These are phyloP conservation scores for Stephania japonica DNA, from an alignment of 164 flowering plant species.

Conservation along the genomic window DNA sequence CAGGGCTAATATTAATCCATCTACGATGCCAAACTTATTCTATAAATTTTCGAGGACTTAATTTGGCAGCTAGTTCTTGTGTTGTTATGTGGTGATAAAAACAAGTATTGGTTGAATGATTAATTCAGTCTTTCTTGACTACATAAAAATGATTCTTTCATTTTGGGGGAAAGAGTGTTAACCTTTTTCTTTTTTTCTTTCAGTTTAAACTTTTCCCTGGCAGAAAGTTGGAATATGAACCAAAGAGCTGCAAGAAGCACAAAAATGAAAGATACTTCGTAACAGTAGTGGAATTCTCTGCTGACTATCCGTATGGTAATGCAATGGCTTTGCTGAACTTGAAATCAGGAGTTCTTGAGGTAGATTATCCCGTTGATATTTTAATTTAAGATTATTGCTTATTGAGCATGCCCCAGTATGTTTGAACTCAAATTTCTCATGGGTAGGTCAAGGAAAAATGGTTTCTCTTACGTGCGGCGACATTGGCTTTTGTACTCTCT, in stretches of 20 bases:
- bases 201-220: slow-evolving; percentile 71
- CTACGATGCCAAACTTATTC: no score
- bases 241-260: slow-evolving; percentile 33
- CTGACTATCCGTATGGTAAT: slow-evolving; percentile 72
- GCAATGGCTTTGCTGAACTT: slow-evolving; percentile 70
- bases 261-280: slow-evolving; percentile 50
- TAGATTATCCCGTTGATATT: slow-evolving; percentile 15
- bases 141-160: neutral
- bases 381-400: neutral
- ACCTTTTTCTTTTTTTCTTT: slow-evolving; percentile 2
- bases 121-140: neutral
- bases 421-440: neutral
- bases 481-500: slow-evolving; percentile 47
- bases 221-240: slow-evolving; percentile 73
- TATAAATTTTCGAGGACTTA: no score
- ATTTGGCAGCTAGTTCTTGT: neutral
- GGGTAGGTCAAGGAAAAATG: slow-evolving; percentile 62
- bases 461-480: slow-evolving; percentile 52
- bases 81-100: neutral
- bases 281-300: slow-evolving; percentile 68
- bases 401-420: neutral
- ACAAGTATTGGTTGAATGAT: neutral
- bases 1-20: no score
- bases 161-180: neutral
- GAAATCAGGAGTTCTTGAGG: slow-evolving; percentile 61